Base-by-base conservation (phyloP, 345 rosid species). In the Heritiera fomes region DNA sequence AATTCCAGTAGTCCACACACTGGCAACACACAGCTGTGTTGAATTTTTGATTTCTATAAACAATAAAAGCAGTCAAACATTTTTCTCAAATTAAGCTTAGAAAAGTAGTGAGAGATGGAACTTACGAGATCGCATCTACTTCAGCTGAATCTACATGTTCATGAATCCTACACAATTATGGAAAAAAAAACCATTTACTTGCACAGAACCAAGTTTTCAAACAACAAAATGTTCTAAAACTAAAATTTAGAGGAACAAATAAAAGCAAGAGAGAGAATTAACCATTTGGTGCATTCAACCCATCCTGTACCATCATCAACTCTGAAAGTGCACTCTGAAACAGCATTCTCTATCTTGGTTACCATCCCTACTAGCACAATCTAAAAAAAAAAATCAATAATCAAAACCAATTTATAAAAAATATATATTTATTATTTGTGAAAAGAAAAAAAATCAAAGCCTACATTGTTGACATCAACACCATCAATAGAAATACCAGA, bases 211-310 rank as follows among this genome's bases (percentile, higher is more conserved):
- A 65, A 55, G 66, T 64, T 61, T 14, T 38, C 1, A 55, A 30
- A 56, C 47, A 41, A 15, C 14, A 70, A 10, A 40, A 67, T 45
- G 1, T 30, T 46, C n/a, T 64, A 47, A 18, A 8, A 18, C 8
- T 5, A 34, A 58, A 46, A 5, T 9, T 40, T 5, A 41, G 30
- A 47, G 2, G 6, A 32, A 59, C 0, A 23, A 17, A 38, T 18
- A 9, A 59, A n/a, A 65, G 8, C 11, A n/a, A 59, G 7, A 18
- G 69, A 78, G 20, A 46, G 74, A 72, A 45, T 50, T 83, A 50
- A 90, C 99, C 98, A 93, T 89, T 87, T 91, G 79, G 88, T 85
- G 83, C 99, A 93, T 58, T 93, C 98, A 78, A 93, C 84, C 78
- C 84, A 86, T 79, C 94, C 97, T 0, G 97, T 95, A 75, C 99